Conservation (phyloP, 768 basidiomycete species). For the Vararia minispora region DNA sequence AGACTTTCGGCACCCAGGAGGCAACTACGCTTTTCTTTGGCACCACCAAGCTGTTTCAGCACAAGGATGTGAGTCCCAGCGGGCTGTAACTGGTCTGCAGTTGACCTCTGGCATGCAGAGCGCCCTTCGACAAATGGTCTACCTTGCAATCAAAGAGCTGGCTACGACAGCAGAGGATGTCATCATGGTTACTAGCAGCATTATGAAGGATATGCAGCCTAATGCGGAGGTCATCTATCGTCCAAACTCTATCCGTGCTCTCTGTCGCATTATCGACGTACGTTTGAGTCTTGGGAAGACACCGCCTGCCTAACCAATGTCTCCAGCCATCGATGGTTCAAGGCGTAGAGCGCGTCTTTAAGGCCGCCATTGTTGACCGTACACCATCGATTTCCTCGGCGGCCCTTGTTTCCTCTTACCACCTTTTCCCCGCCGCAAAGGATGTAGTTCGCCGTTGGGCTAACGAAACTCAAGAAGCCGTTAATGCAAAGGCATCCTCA, state of each 20-base stretch:
- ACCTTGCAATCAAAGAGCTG: constrained; percentile 96
- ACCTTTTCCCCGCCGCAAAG: constrained; percentile 86
- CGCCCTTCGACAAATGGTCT: constrained; percentile 94
- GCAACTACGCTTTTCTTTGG: constrained; percentile 98
- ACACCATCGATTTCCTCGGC: constrained; percentile 94
- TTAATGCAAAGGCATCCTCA: constrained; percentile 73
- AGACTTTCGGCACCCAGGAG: constrained; percentile 90
- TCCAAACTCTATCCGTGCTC: constrained; percentile 92
- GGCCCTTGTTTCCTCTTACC: constrained; percentile 93
- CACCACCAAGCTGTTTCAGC: constrained; percentile 96
- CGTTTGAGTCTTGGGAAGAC: constrained; percentile 23
- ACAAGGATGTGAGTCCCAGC: constrained; percentile 89
- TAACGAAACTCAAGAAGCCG: constrained; percentile 97
- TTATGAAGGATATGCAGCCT: constrained; percentile 99
- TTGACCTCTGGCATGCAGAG: constrained; percentile 36
- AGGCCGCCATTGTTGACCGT: constrained; percentile 95
- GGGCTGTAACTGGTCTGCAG: background rate
- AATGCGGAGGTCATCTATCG: constrained; percentile 98
- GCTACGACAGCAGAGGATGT: constrained; percentile 95
- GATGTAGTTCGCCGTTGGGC: constrained; percentile 98
- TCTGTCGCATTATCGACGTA: constrained; percentile 96
- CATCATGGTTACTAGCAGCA: constrained; percentile 98
- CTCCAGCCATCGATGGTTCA: constrained; percentile 97
- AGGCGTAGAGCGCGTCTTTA: constrained; percentile 98
- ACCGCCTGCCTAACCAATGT: constrained; percentile 3